phyloP scores from a whole-genome alignment of 768 basidiomycete genomes.

The Serendipita indica region DNA sequence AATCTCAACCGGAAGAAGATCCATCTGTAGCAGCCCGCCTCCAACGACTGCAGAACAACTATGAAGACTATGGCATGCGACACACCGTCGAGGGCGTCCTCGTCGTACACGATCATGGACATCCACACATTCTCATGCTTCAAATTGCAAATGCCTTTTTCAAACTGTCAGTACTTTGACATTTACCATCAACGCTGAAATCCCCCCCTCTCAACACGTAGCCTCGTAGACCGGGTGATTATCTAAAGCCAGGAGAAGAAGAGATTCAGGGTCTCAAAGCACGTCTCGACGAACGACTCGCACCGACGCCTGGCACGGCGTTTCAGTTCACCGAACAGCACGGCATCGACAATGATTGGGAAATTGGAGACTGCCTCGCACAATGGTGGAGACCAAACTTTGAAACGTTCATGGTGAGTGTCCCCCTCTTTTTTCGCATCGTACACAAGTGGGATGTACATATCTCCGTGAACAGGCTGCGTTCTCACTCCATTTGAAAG shows the following conservation, averaged over 20 bases:
- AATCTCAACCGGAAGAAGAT: constrained; percentile 94
- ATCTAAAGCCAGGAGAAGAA: constrained; percentile 90
- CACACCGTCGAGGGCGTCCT: constrained; percentile 82
- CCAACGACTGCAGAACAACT: constrained; percentile 88
- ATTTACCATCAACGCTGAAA: not conserved
- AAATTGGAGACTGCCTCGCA: constrained; percentile 89
- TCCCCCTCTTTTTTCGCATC: not conserved
- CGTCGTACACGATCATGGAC: constrained; percentile 90
- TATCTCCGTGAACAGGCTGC: not conserved
- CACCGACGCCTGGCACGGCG: constrained; percentile 48
- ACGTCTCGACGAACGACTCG: constrained; percentile 77
- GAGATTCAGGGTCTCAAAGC: constrained; percentile 83
- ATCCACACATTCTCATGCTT: constrained; percentile 94
- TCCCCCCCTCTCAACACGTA: not conserved
- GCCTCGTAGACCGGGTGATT: constrained; percentile 75
- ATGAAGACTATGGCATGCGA: constrained; percentile 94
- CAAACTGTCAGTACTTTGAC: constrained; percentile 57
- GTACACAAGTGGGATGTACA: constrained; percentile 5
- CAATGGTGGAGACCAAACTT: constrained; percentile 99
- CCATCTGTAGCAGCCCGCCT: constrained; percentile 89
- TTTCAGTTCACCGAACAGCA: constrained; percentile 59
- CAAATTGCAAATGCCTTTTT: constrained; percentile 99
- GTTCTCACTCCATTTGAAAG: not conserved
- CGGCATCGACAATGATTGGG: constrained; percentile 81
- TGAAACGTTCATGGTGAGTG: constrained; percentile 85